Evolutionary conservation across 108 stramenopile species (phyloP).

Genomic region (Pseudonitzschia delicatissima): DNA sequence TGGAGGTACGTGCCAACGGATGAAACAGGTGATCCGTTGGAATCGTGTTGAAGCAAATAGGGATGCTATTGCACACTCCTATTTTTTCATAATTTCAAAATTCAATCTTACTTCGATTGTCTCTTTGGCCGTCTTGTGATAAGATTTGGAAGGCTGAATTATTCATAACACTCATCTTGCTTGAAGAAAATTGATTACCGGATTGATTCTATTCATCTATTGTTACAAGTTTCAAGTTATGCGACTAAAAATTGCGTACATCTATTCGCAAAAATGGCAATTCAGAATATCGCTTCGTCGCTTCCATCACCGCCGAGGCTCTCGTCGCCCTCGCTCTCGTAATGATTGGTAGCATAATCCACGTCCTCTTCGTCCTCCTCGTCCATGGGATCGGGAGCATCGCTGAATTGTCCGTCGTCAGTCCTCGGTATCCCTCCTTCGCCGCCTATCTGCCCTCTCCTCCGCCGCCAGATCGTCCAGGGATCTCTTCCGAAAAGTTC

Average conservation of each 20-base stretch:
- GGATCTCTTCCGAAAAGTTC: conserved; percentile 26
- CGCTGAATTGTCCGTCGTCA: conserved; percentile 41
- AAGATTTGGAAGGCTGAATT: too few species aligned
- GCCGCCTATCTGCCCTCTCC: conserved; percentile 13
- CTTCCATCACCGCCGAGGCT: conserved; percentile 48
- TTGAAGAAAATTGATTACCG: too few species aligned
- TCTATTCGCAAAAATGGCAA: not conserved
- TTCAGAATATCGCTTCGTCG: conserved; percentile 64
- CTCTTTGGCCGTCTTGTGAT: too few species aligned
- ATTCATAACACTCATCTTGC: too few species aligned
- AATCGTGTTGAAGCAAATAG: too few species aligned
- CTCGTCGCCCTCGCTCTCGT: conserved; percentile 72
- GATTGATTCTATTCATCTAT: too few species aligned
- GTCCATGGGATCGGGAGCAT: conserved; percentile 33
- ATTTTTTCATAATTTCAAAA: too few species aligned
- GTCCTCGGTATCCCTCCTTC: conserved; percentile 25
- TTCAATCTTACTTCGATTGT: too few species aligned
- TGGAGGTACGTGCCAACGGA: not conserved
- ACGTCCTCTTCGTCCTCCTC: conserved; percentile 75
- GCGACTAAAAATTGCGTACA: too few species aligned
- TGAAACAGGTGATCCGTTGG: not conserved
- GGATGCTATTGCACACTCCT: too few species aligned
- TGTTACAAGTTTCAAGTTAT: too few species aligned
- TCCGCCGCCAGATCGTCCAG: conserved; percentile 51
- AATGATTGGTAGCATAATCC: conserved; percentile 65